These are phyloP conservation scores for Arthrobotrys musiformis DNA, from an alignment of 2,329 filamentous ascomycete species.

Conservation along the genomic window DNA sequence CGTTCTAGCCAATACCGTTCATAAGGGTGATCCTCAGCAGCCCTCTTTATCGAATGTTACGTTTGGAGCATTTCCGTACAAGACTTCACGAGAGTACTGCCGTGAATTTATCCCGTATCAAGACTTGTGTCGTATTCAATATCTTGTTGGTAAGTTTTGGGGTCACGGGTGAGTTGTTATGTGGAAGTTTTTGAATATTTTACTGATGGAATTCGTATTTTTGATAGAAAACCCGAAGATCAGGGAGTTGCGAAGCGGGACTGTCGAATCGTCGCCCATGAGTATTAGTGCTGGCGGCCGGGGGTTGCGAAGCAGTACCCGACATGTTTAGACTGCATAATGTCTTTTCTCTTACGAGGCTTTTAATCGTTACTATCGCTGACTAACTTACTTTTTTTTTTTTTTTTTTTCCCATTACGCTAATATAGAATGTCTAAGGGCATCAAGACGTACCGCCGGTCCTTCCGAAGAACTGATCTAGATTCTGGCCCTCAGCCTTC, in stretches of 20 bases:
- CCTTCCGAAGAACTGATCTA: too few relatives aligned
- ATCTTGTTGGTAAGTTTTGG: constrained; percentile 37
- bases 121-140: constrained; percentile 47
- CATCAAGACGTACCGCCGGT: too few relatives aligned
- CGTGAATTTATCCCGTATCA: constrained; percentile 40
- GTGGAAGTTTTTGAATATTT: background rate
- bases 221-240: constrained; percentile 23
- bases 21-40: constrained; percentile 33
- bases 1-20: background rate
- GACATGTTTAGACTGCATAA: background rate
- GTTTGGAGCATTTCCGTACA: constrained; percentile 37
- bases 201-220: constrained; percentile 1
- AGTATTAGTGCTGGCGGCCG: background rate
- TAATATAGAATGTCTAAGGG: too few relatives aligned
- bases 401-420: too few relatives aligned
- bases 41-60: constrained; percentile 26
- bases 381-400: too few relatives aligned
- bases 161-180: too few relatives aligned
- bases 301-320: background rate
- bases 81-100: constrained; percentile 30
- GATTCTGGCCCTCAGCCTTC: too few relatives aligned
- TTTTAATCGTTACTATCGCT: too few relatives aligned
- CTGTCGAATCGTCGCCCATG: background rate
- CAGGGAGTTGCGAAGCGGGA: constrained; percentile 19
- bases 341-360: background rate